Evolutionary conservation across 768 basidiomycete genomes (phyloP), one percentile per base, ranked within the genome.

Genomic region (Mycena pura): DNA sequence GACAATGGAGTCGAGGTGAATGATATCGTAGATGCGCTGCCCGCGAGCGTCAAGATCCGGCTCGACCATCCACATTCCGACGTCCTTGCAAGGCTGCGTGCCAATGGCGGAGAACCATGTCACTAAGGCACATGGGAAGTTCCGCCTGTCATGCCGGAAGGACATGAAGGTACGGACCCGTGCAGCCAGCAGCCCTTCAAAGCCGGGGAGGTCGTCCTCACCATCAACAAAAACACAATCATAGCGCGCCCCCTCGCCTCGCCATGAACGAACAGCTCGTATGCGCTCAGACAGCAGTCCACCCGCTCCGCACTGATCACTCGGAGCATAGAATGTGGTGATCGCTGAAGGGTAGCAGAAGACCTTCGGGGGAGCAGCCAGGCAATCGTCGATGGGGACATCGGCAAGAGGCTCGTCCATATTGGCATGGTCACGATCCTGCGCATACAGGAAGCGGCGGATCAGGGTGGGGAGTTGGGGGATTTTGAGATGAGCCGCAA

Each of bases 11-110:
- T 77, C 72, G 1, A 78, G 14, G 21, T 73, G 66, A 40, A 76
- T 70, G 7, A 77, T 62, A 1, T 67, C 55, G 17, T 67, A 49
- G 17, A 61, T 45, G 4, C 22, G 67, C 14, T 50, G 24, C 17
- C 55, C 46, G 15, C 57, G 29, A 10, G n/a, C 52, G 40, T 66
- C 53, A 31, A 69, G 45, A 17, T 76, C 73, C 19, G 72, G 74
- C 19, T 63, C 44, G 2, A 75, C 75, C 36, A 62, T 66, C 76
- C 76, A 77, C 67, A 76, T 72, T 25, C 69, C 46, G 28, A 68
- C 72, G 17, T 64, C 58, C 10, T 40, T 27, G 44, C 70, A 68
- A n/a, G 69, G 69, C 7, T 29, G 31, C 31, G 65, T 61, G 15
- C 70, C 68, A 36, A 59, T 54, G 19, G 17, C 47, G 31, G 57